Base-by-base conservation (phyloP, 352 stramenopile genomes). In the Pythium phragmiticola region DNA sequence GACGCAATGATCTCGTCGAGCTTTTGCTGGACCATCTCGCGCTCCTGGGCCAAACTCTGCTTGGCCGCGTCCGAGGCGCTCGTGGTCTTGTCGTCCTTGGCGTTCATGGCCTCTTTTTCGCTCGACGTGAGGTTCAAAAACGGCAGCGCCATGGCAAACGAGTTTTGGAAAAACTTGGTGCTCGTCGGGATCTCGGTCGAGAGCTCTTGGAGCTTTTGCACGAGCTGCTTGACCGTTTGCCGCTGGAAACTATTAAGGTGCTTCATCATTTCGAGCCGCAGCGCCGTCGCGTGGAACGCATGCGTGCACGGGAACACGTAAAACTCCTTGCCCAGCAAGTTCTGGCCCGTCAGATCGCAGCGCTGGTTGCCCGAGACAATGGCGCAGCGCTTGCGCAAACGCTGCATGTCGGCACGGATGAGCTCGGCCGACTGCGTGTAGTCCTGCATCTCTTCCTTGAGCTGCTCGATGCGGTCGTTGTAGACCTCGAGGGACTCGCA, bases 291-390 rank as follows among this genome's bases (percentile, higher is more conserved):
- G 63, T 98, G 93, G 68, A 98, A 98, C 28, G 91, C 90, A 66
- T 98, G 94, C 17, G 83, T 90, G 76, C 93, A 98, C 26, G 94
- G 94, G 73, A 98, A 98, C 30, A 98, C 69, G 57, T 98, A 98
- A 57, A 98, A 98, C 63, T 97, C 89, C 52, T 94, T 94, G 46
- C 81, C 84, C 16, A 96, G 57, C 41, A 97, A 82, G 50, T 94
- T 94, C 56, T 96, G 82, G 0, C 89, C 90, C 37, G 88, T 96
- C 26, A 97, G 73, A 46, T 97, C 90, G 52, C 90, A 97, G 21
- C 87, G 84, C 63, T 96, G 87, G 56, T 96, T 95, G 43, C 87
- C 87, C 33, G 88, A 94, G 11, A 95, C 81, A 33, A 95, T 82
- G 16, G 86, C 87, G 48, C 84, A 93, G 6, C 88, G 84, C 66